Percentiles rank a stretch among this genome's conserved stretches.
phyloP scores from a whole-genome alignment of 2,329 filamentous ascomycete species.

The Pseudocercospora fuligena region DNA sequence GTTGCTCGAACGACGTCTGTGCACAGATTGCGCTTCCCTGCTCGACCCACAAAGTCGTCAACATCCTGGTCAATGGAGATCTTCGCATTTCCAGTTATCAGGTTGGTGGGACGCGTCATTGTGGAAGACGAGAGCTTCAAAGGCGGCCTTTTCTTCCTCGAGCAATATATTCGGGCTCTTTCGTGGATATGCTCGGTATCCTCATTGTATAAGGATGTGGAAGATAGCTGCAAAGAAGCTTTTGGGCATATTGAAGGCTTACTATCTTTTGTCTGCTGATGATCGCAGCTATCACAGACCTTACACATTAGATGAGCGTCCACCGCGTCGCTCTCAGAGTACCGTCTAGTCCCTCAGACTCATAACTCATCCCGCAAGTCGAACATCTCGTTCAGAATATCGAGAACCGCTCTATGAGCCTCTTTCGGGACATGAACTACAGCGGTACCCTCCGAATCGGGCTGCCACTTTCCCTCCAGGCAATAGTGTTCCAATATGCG shows the following conservation, averaged over 20 bases:
- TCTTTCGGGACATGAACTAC: too few species aligned
- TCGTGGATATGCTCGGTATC: neutral
- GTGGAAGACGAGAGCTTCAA: neutral
- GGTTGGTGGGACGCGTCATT: neutral
- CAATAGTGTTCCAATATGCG: too few species aligned
- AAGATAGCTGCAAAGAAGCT: too few species aligned
- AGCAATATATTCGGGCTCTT: neutral
- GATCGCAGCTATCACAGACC: neutral
- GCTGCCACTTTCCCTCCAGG: too few species aligned
- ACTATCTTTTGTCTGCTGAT: neutral
- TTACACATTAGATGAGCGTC: neutral
- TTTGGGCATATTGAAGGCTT: neutral
- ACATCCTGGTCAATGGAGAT: conserved; percentile 5
- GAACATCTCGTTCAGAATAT: too few species aligned
- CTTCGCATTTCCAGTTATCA: neutral
- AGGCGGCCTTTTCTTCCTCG: too few species aligned
- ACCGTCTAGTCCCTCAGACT: too few species aligned
- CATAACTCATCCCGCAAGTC: too few species aligned
- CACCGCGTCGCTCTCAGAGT: too few species aligned
- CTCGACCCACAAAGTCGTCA: conserved; percentile 2
- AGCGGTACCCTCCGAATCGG: too few species aligned
- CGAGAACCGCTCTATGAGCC: too few species aligned
- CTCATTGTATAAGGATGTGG: neutral
- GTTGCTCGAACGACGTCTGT: neutral
- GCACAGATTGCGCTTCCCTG: neutral